Percentiles rank a stretch among this genome's conserved stretches.
Evolutionary conservation across 1,284 basidiomycete genomes (phyloP).

Genomic region (Cryptococcus sp.): DNA sequence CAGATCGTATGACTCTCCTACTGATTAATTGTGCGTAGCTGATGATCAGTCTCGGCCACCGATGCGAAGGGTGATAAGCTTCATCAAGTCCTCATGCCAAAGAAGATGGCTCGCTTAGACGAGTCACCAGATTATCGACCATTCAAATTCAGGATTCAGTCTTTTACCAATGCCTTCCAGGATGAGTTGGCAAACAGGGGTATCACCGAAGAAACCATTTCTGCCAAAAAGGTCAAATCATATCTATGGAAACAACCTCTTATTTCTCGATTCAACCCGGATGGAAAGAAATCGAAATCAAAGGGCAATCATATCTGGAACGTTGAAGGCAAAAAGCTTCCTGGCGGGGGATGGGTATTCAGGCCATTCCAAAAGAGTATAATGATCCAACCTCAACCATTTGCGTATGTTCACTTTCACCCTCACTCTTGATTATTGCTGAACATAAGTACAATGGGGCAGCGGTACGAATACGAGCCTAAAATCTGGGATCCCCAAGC

Average conservation of each 20-base stretch:
- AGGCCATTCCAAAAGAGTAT: constrained; percentile 84
- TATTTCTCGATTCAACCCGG: constrained; percentile 97
- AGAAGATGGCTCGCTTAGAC: constrained; percentile 94
- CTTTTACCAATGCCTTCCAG: constrained; percentile 94
- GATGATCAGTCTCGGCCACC: constrained; percentile 70
- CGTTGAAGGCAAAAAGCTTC: constrained; percentile 82
- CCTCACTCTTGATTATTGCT: not conserved
- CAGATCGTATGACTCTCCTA: constrained; percentile 63
- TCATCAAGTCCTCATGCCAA: constrained; percentile 97
- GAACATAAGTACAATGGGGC: constrained; percentile 53
- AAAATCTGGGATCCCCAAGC: constrained; percentile 97
- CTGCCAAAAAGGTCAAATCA: constrained; percentile 76
- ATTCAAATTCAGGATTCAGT: constrained; percentile 98
- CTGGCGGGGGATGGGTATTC: constrained; percentile 81
- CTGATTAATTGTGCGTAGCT: constrained; percentile 6
- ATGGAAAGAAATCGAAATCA: constrained; percentile 98
- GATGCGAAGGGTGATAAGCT: constrained; percentile 95
- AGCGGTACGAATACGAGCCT: constrained; percentile 88
- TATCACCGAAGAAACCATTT: constrained; percentile 53
- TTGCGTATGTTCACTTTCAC: constrained; percentile 58
- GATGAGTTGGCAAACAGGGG: constrained; percentile 66
- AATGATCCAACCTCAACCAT: constrained; percentile 70
- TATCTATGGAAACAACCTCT: constrained; percentile 91
- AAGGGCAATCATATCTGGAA: constrained; percentile 99
- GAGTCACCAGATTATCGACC: constrained; percentile 95